phyloP scores from a whole-genome alignment of 441 rosid species.

The Brassica balearica region DNA sequence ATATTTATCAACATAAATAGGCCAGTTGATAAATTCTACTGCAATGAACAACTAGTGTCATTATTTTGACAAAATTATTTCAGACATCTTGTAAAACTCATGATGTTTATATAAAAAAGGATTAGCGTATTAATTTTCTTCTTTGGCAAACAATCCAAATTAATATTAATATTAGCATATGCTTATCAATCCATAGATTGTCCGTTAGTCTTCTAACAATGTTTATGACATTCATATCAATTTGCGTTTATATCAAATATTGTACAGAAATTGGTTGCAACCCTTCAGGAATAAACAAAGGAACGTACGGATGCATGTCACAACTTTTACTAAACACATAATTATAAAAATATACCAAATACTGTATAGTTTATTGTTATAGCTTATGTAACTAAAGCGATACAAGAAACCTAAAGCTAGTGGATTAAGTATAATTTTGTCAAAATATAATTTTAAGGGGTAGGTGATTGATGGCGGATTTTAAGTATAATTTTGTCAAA shows the following conservation, averaged over 20 bases:
- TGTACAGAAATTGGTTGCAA: constrained; percentile 9
- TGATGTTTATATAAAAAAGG: too few relatives aligned
- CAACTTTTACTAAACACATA: neutral
- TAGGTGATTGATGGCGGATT: constrained; percentile 29
- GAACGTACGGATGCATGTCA: neutral
- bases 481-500: constrained; percentile 9
- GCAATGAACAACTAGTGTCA: too few relatives aligned
- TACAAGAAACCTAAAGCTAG: constrained; percentile 19
- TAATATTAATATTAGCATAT: constrained; percentile 8
- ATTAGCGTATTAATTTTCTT: too few relatives aligned
- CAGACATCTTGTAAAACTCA: too few relatives aligned
- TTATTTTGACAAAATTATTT: too few relatives aligned
- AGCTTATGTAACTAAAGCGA: neutral
- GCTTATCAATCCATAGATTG: constrained; percentile 14
- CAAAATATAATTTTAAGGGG: neutral
- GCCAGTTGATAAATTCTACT: too few relatives aligned
- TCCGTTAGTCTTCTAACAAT: constrained; percentile 35
- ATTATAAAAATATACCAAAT: constrained; percentile 6
- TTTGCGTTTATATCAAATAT: constrained; percentile 15
- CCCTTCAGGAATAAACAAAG: constrained; percentile 8
- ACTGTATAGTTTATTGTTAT: constrained; percentile 13
- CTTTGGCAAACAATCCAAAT: too few relatives aligned
- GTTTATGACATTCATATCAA: neutral
- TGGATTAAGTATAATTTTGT: constrained; percentile 21
- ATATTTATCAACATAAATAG: too few relatives aligned